These are phyloP conservation scores for Pezizomycotina sp. DNA, from an alignment of 2,329 filamentous ascomycete genomes.

Conservation along the genomic window DNA sequence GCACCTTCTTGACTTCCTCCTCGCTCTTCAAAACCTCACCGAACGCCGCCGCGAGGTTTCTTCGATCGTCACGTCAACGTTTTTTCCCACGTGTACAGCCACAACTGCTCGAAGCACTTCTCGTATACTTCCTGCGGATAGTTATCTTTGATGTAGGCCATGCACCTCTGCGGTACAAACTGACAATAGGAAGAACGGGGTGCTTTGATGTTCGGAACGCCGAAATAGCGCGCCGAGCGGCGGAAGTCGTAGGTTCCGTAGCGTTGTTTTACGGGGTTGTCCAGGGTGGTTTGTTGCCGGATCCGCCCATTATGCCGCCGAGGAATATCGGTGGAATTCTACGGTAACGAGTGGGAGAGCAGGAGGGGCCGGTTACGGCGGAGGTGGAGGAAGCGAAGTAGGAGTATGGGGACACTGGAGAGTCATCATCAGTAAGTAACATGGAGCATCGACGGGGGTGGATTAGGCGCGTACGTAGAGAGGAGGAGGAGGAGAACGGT, in stretches of 20 bases:
- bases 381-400: conserved; percentile 31
- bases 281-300: conserved; percentile 63
- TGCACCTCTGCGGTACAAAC: conserved; percentile 41
- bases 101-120: conserved; percentile 43
- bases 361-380: conserved; percentile 5
- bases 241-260: conserved; percentile 39
- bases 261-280: conserved; percentile 45
- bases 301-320: conserved; percentile 42
- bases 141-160: conserved; percentile 48
- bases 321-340: no score
- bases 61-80: conserved; percentile 44
- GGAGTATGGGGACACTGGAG: conserved; percentile 38
- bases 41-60: conserved; percentile 35
- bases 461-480: no score
- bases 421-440: background rate
- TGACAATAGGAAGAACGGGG: conserved; percentile 7
- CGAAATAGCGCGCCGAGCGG: conserved; percentile 39
- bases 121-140: conserved; percentile 38
- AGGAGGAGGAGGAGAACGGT: conserved; percentile 6
- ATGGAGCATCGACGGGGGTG: background rate
- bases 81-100: conserved; percentile 36
- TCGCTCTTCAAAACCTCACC: conserved; percentile 35
- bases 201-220: conserved; percentile 30
- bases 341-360: conserved; percentile 31
- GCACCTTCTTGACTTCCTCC: conserved; percentile 39